Evolutionary conservation across 2,329 filamentous ascomycete species (phyloP).

Genomic region (Rosellinia necatrix): DNA sequence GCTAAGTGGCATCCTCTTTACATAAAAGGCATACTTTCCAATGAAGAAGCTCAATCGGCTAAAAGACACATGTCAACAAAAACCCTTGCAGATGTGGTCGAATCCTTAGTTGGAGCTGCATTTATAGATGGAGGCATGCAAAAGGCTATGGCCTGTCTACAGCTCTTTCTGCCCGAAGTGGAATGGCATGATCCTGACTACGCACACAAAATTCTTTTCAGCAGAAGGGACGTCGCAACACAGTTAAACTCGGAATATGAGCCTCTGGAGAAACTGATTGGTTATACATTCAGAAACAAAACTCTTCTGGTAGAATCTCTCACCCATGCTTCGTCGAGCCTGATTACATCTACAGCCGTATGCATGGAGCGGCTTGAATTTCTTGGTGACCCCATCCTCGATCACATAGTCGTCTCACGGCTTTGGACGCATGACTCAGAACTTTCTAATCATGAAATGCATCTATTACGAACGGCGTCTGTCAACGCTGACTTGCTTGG

Average conservation of each 20-base stretch:
- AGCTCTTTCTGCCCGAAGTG: conserved; percentile 66
- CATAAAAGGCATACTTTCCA: conserved; percentile 47
- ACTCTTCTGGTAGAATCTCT: conserved; percentile 75
- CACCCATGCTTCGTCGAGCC: conserved; percentile 70
- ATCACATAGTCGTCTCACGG: conserved; percentile 71
- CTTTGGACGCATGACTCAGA: conserved; percentile 55
- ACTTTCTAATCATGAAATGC: conserved; percentile 65
- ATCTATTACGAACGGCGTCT: conserved; percentile 73
- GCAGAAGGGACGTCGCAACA: conserved; percentile 43
- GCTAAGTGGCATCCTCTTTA: conserved; percentile 74
- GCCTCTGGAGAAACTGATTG: conserved; percentile 68
- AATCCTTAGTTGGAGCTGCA: conserved; percentile 79
- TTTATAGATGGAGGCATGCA: conserved; percentile 70
- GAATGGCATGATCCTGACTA: conserved; percentile 55
- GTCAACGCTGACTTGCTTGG: conserved; percentile 82
- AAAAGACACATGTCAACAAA: conserved; percentile 61
- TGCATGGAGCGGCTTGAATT: conserved; percentile 81
- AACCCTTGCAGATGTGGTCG: conserved; percentile 83
- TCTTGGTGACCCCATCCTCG: conserved; percentile 83
- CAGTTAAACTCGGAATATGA: conserved; percentile 48
- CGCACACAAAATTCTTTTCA: conserved; percentile 51
- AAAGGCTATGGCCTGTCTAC: conserved; percentile 67
- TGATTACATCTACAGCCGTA: conserved; percentile 44
- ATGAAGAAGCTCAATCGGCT: background rate
- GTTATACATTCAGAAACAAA: conserved; percentile 72